Percentiles rank a stretch among this genome's conserved stretches.
Conservation (phyloP, 2,329 filamentous ascomycete genomes). For the Periconia sp. region DNA sequence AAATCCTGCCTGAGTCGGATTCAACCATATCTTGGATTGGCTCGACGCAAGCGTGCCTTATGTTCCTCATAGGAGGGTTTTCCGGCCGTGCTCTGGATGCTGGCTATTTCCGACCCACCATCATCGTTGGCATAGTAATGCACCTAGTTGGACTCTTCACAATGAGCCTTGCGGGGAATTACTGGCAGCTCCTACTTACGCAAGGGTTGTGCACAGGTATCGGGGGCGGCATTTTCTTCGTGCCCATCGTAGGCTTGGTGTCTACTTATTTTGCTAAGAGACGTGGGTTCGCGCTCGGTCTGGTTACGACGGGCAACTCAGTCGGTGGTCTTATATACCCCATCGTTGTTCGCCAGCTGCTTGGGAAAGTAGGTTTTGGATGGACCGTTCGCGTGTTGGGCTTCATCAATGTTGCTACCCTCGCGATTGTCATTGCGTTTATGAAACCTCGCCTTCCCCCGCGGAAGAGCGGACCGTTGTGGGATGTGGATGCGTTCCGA, state of each 20-base stretch:
- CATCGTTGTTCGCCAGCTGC: conserved; percentile 51
- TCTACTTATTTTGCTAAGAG: conserved; percentile 61
- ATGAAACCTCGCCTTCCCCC: conserved; percentile 53
- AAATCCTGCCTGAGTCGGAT: conserved; percentile 30
- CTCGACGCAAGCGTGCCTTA: conserved; percentile 50
- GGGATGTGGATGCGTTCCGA: conserved; percentile 60
- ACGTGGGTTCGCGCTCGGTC: conserved; percentile 60
- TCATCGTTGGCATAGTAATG: conserved; percentile 45
- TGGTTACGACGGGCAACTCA: conserved; percentile 60
- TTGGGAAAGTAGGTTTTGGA: conserved; percentile 39
- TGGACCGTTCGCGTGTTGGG: conserved; percentile 45
- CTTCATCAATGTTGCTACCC: conserved; percentile 47
- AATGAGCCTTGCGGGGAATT: conserved; percentile 50
- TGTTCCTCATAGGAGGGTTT: conserved; percentile 50
- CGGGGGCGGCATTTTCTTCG: conserved; percentile 34
- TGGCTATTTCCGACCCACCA: conserved; percentile 49
- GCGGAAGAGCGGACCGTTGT: conserved; percentile 52
- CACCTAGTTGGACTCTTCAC: conserved; percentile 53
- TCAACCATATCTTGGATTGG: conserved; percentile 58
- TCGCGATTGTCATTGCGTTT: conserved; percentile 41
- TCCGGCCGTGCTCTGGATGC: conserved; percentile 53
- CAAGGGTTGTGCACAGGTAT: conserved; percentile 37
- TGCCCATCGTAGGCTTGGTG: conserved; percentile 33
- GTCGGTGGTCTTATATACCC: conserved; percentile 67
- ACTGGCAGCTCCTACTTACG: conserved; percentile 48